These are phyloP conservation scores for Botrytis porri DNA, from an alignment of 2,329 filamentous ascomycete genomes.

Conservation along the genomic window DNA sequence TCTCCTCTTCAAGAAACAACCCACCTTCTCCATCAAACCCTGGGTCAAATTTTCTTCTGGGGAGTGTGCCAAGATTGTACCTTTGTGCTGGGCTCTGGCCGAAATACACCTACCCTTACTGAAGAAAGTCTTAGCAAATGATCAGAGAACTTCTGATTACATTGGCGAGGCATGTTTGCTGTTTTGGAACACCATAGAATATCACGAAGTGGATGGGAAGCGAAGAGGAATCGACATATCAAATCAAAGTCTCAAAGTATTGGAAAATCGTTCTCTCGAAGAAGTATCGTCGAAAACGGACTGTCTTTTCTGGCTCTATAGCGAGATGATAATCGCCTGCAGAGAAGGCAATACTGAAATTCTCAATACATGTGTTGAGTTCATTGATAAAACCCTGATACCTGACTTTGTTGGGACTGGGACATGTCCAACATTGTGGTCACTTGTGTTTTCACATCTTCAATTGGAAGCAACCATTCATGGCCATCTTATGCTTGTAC, in stretches of 20 bases:
- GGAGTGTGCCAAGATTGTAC: too few relatives aligned
- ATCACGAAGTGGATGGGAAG: rapidly evolving
- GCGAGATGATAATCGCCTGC: background rate
- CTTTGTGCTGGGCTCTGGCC: too few relatives aligned
- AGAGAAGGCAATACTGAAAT: background rate
- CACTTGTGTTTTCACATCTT: background rate
- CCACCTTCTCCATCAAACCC: background rate
- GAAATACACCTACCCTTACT: too few relatives aligned
- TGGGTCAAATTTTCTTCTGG: too few relatives aligned
- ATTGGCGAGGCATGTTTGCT: too few relatives aligned
- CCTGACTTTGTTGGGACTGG: too few relatives aligned
- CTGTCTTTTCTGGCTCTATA: background rate
- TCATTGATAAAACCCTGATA: background rate
- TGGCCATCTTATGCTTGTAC: background rate
- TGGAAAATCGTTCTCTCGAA: background rate
- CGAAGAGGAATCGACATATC: too few relatives aligned
- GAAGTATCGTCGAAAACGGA: background rate
- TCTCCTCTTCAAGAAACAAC: background rate
- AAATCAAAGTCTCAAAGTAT: too few relatives aligned
- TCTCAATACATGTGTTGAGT: rapidly evolving
- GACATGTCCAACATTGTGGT: background rate
- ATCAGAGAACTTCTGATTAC: too few relatives aligned
- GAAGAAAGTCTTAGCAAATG: too few relatives aligned
- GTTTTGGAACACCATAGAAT: too few relatives aligned
- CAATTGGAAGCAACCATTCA: background rate